Evolutionary conservation across 2,329 filamentous ascomycete genomes (phyloP).

Genomic region (Neoascochyta sp.): DNA sequence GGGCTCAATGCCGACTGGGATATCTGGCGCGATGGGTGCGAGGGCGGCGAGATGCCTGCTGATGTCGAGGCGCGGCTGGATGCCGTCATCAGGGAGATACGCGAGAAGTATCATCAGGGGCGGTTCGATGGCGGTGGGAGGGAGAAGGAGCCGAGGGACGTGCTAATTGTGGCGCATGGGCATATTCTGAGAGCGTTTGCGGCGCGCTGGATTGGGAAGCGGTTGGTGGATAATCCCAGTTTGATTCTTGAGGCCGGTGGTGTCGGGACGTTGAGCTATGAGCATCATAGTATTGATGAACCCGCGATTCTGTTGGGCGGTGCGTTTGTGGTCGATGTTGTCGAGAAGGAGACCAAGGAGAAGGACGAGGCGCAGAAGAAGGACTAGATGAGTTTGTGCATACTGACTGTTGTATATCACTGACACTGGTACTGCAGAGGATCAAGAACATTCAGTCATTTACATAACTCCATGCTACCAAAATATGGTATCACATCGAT

Average conservation of each 20-base stretch:
- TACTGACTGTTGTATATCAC: no score
- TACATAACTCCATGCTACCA: no score
- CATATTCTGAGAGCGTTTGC: constrained; percentile 87
- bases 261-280: constrained; percentile 52
- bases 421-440: no score
- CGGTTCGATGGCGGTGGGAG: constrained; percentile 52
- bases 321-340: constrained; percentile 50
- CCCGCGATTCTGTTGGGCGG: constrained; percentile 51
- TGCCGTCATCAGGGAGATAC: constrained; percentile 69
- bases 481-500: no score
- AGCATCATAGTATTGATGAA: constrained; percentile 49
- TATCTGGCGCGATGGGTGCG: constrained; percentile 83
- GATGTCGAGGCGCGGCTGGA: constrained; percentile 73
- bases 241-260: constrained; percentile 71
- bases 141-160: constrained; percentile 55
- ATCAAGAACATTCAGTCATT: no score
- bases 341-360: constrained; percentile 39
- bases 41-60: constrained; percentile 72
- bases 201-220: constrained; percentile 76
- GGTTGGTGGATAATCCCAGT: constrained; percentile 68
- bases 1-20: constrained; percentile 65
- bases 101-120: constrained; percentile 45
- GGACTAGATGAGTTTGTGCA: no score
- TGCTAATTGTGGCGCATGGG: constrained; percentile 81
- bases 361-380: constrained; percentile 8